Evolutionary conservation across 139 green algal species (phyloP).

Genomic region (Tetradesmus lagerheimii): DNA sequence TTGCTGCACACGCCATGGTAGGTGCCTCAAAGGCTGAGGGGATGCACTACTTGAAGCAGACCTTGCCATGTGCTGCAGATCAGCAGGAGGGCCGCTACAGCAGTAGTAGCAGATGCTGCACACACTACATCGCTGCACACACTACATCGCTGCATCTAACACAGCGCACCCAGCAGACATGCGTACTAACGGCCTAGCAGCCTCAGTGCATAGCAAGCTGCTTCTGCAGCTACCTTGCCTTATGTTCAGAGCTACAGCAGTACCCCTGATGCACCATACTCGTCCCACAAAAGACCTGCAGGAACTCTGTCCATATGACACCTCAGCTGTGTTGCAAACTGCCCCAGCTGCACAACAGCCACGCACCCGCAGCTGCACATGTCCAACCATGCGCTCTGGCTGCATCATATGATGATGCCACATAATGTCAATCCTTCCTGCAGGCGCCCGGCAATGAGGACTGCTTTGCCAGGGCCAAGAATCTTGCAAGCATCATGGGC

Average conservation of each 20-base stretch:
- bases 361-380: too few relatives aligned
- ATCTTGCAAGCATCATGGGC: slow-evolving; percentile 22
- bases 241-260: too few relatives aligned
- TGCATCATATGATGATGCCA: too few relatives aligned
- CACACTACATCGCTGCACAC: background rate
- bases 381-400: background rate
- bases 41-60: background rate
- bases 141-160: background rate
- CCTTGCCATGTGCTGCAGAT: background rate
- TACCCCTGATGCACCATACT: too few relatives aligned
- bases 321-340: too few relatives aligned
- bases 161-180: background rate
- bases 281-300: too few relatives aligned
- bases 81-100: background rate
- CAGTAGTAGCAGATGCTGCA: background rate
- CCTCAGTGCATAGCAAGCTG: too few relatives aligned
- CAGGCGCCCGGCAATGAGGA: slow-evolving; percentile 1
- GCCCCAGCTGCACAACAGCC: too few relatives aligned
- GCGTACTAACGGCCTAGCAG: background rate
- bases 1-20: background rate
- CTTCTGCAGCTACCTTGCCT: too few relatives aligned
- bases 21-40: background rate
- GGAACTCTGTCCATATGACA: too few relatives aligned
- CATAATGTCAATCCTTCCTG: too few relatives aligned
- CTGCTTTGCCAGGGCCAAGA: background rate